Conservation (phyloP, 2,329 filamentous ascomycete species). For the Fusarium fracticaudum region DNA sequence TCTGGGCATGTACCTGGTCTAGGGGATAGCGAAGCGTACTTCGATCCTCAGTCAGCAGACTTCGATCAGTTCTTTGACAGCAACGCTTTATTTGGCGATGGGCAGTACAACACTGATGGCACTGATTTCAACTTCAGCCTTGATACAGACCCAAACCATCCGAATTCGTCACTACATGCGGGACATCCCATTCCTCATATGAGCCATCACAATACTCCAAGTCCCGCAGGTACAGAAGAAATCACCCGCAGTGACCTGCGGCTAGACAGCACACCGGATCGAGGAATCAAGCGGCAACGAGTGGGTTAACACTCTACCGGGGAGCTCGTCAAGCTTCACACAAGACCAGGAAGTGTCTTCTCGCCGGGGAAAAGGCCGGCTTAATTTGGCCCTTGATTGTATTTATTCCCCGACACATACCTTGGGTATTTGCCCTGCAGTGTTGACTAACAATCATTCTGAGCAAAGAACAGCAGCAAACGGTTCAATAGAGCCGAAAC, state of each 20-base stretch:
- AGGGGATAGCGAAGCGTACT: slow-evolving; percentile 53
- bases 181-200: slow-evolving; percentile 13
- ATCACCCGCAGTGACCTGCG: slow-evolving; percentile 56
- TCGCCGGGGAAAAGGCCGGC: not conserved
- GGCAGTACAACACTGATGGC: slow-evolving; percentile 54
- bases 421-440: not conserved
- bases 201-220: slow-evolving; percentile 51
- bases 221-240: slow-evolving; percentile 61
- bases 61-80: slow-evolving; percentile 63
- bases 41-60: slow-evolving; percentile 54
- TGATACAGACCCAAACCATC: slow-evolving; percentile 47
- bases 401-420: slow-evolving; percentile 6
- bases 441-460: not conserved
- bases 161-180: slow-evolving; percentile 45
- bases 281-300: slow-evolving; percentile 52
- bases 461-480: not conserved
- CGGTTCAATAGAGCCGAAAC: not conserved
- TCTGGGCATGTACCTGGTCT: slow-evolving; percentile 81
- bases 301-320: slow-evolving; percentile 40
- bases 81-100: slow-evolving; percentile 51
- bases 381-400: not conserved
- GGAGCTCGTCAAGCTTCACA: not conserved
- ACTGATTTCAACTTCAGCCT: slow-evolving; percentile 64
- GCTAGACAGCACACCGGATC: slow-evolving; percentile 37
- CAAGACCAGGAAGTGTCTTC: not conserved